Conservation (phyloP, 352 stramenopile species). For the Pythium rhizo-oryzae region DNA sequence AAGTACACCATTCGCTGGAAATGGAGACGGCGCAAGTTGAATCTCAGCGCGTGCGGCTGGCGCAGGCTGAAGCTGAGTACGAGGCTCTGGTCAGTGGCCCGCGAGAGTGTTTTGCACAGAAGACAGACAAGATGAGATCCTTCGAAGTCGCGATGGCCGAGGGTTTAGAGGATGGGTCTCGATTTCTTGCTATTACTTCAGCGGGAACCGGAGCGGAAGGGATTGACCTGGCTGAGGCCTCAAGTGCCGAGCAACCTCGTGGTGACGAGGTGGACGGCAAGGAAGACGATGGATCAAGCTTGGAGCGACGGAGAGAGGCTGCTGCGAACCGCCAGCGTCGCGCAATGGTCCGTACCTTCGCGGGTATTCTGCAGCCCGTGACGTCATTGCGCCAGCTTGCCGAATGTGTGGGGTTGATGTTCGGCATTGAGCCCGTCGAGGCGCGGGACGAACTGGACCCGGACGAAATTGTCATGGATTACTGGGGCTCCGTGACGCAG, state of each 20-base stretch:
- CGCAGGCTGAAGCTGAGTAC: slow-evolving; percentile 55
- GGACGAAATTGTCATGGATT: slow-evolving; percentile 78
- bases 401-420: slow-evolving; percentile 68
- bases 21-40: slow-evolving; percentile 42
- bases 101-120: slow-evolving; percentile 32
- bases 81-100: slow-evolving; percentile 46
- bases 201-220: background rate
- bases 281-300: background rate
- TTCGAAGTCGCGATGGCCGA: slow-evolving; percentile 39
- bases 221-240: too few species aligned
- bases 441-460: slow-evolving; percentile 64
- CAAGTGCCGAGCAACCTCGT: background rate
- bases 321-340: slow-evolving; percentile 14
- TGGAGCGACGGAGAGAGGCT: slow-evolving; percentile 1
- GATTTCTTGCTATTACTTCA: background rate
- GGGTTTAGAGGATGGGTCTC: background rate
- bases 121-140: slow-evolving; percentile 28
- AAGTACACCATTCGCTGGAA: slow-evolving; percentile 50
- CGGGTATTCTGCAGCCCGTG: slow-evolving; percentile 37
- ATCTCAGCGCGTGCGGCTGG: slow-evolving; percentile 44
- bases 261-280: background rate
- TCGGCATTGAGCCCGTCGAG: slow-evolving; percentile 63
- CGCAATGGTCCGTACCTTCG: slow-evolving; percentile 44
- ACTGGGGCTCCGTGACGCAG: slow-evolving; percentile 51
- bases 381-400: slow-evolving; percentile 63